phyloP scores from a whole-genome alignment of 2,329 filamentous ascomycete species.

The Colletotrichum endophyticum region DNA sequence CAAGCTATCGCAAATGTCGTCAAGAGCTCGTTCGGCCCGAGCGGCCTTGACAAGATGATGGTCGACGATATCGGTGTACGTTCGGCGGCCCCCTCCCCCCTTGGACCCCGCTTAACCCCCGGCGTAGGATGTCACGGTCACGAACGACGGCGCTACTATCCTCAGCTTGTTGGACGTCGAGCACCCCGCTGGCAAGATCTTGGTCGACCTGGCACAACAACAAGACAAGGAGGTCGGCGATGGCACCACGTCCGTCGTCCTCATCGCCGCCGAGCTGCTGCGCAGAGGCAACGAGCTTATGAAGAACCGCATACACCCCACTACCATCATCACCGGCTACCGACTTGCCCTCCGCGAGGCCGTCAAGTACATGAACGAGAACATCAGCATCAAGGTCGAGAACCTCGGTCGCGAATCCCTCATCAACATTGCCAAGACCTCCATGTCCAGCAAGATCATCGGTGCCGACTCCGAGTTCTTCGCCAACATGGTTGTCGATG shows the following conservation, averaged over 20 bases:
- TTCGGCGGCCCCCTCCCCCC: slow-evolving; percentile 20
- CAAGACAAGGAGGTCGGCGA: slow-evolving; percentile 99
- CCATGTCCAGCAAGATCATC: slow-evolving; percentile 99
- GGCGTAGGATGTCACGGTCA: slow-evolving; percentile 89
- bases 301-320: slow-evolving; percentile 99
- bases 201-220: slow-evolving; percentile 96
- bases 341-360: slow-evolving; percentile 93
- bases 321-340: slow-evolving; percentile 99
- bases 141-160: slow-evolving; percentile 98
- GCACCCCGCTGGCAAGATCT: slow-evolving; percentile 96
- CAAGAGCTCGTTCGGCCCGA: slow-evolving; percentile 97
- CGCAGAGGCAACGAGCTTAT: slow-evolving; percentile 95
- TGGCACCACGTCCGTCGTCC: slow-evolving; percentile 95
- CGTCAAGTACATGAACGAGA: slow-evolving; percentile 98
- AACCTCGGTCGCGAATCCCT: slow-evolving; percentile 88
- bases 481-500: slow-evolving; percentile 95
- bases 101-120: slow-evolving; percentile 25
- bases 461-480: slow-evolving; percentile 96
- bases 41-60: slow-evolving; percentile 99
- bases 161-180: slow-evolving; percentile 94
- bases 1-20: slow-evolving; percentile 98
- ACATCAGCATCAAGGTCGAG: slow-evolving; percentile 95
- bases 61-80: slow-evolving; percentile 96
- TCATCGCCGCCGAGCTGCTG: slow-evolving; percentile 95
- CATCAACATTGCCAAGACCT: slow-evolving; percentile 95